Conservation (phyloP, 495 filamentous ascomycete species). For the Margaritispora aquatica region DNA sequence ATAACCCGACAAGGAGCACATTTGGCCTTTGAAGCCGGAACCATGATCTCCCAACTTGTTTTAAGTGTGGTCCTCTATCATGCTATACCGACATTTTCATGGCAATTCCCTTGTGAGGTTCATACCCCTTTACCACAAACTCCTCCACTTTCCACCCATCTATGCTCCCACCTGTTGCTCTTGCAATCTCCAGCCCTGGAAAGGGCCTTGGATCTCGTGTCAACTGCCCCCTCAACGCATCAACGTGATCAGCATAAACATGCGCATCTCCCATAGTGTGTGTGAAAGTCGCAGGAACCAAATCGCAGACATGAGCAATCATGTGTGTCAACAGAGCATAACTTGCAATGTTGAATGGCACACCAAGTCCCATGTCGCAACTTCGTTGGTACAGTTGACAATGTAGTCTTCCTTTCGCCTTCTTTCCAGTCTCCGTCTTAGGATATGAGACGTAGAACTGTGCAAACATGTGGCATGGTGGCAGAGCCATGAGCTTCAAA, state of each 20-base stretch:
- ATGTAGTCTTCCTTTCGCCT: conserved; percentile 58
- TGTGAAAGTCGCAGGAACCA: conserved; percentile 77
- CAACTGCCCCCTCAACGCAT: conserved; percentile 75
- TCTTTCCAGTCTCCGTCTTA: conserved; percentile 17
- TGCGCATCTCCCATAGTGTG: conserved; percentile 97
- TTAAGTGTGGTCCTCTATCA: no score
- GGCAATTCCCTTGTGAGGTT: conserved; percentile 80
- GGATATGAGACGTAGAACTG: conserved; percentile 95
- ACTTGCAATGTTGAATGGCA: conserved; percentile 94
- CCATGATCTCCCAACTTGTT: no score
- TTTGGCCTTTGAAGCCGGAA: no score
- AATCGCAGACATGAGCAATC: conserved; percentile 76
- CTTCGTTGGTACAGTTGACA: conserved; percentile 90
- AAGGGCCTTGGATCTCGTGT: conserved; percentile 75
- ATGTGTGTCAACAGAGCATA: conserved; percentile 94
- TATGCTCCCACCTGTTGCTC: conserved; percentile 58
- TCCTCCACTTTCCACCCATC: conserved; percentile 57
- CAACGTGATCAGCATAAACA: conserved; percentile 89
- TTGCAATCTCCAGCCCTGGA: conserved; percentile 64
- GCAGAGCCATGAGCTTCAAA: conserved; percentile 82
- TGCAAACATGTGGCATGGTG: conserved; percentile 98
- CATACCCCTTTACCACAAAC: conserved; percentile 81
- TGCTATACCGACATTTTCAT: conserved; percentile 97
- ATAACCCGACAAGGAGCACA: no score
- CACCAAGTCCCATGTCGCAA: conserved; percentile 95